Evolutionary conservation across 176 grass and related monocot species (phyloP).

Genomic region (Aegilops bicornis): DNA sequence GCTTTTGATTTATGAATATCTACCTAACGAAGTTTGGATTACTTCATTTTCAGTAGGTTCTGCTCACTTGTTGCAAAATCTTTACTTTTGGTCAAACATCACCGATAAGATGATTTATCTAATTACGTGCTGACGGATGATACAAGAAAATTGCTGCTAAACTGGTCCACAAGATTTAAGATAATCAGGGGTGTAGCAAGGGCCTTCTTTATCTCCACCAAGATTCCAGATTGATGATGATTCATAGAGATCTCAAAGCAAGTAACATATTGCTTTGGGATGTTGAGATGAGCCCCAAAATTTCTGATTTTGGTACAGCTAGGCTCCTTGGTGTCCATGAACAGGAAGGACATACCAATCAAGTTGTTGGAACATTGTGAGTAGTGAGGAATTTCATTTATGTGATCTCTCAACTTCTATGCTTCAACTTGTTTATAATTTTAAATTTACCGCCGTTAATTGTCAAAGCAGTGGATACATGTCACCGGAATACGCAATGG

Average conservation of each 20-base stretch:
- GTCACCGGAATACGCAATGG: too few species aligned
- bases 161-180: constrained; percentile 48
- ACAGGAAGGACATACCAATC: constrained; percentile 33
- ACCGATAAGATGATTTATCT: neutral
- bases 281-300: constrained; percentile 51
- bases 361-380: constrained; percentile 55
- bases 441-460: neutral
- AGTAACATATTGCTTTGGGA: constrained; percentile 47
- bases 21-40: constrained; percentile 55
- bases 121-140: constrained; percentile 17
- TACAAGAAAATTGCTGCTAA: constrained; percentile 27
- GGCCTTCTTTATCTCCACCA: constrained; percentile 68
- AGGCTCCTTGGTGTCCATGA: constrained; percentile 37
- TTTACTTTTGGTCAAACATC: neutral
- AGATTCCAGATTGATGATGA: constrained; percentile 50
- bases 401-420: neutral
- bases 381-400: constrained; percentile 13
- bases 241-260: constrained; percentile 55
- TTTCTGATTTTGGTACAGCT: constrained; percentile 50
- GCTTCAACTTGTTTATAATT: neutral
- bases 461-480: constrained; percentile 38
- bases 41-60: constrained; percentile 52
- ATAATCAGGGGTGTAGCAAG: constrained; percentile 59
- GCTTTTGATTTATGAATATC: constrained; percentile 47
- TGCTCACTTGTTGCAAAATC: neutral